A percentile compares a stretch with the other conserved stretches of the same genome.
phyloP scores from a whole-genome alignment of 495 filamentous ascomycete genomes.

The Penicillium goetzii region DNA sequence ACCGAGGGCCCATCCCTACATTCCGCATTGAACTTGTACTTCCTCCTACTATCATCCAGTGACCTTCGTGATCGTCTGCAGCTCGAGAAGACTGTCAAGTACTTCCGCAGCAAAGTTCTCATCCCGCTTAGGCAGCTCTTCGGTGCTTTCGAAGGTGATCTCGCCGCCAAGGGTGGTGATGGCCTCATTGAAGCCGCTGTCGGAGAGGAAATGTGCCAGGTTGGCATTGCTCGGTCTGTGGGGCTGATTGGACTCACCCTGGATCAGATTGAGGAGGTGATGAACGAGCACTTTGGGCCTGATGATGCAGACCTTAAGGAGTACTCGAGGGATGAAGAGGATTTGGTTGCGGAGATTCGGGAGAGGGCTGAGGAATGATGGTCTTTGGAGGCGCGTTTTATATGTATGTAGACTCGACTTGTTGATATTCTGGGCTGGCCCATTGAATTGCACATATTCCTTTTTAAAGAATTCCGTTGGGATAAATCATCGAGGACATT shows the following conservation, averaged over 20 bases:
- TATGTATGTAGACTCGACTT: background rate
- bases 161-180: constrained; percentile 42
- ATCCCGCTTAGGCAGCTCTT: constrained; percentile 39
- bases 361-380: constrained; percentile 24
- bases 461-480: too few species aligned
- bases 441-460: constrained; percentile 1
- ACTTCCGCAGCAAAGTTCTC: constrained; percentile 46
- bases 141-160: constrained; percentile 41
- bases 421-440: background rate
- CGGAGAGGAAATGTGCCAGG: constrained; percentile 43
- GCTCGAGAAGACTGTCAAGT: constrained; percentile 42
- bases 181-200: constrained; percentile 45
- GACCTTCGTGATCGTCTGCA: constrained; percentile 37
- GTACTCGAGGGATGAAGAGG: constrained; percentile 39
- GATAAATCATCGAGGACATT: too few species aligned
- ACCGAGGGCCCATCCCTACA: constrained; percentile 43
- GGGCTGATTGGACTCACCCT: constrained; percentile 42
- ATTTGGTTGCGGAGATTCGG: constrained; percentile 34
- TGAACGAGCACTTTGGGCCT: constrained; percentile 39
- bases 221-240: constrained; percentile 45
- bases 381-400: background rate
- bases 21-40: constrained; percentile 51
- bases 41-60: constrained; percentile 45
- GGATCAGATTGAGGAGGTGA: constrained; percentile 44
- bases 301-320: constrained; percentile 37